A percentile compares a stretch with the other conserved stretches of the same genome.
phyloP scores from a whole-genome alignment of 208 protist genomes.

The Crithidia sp. region DNA sequence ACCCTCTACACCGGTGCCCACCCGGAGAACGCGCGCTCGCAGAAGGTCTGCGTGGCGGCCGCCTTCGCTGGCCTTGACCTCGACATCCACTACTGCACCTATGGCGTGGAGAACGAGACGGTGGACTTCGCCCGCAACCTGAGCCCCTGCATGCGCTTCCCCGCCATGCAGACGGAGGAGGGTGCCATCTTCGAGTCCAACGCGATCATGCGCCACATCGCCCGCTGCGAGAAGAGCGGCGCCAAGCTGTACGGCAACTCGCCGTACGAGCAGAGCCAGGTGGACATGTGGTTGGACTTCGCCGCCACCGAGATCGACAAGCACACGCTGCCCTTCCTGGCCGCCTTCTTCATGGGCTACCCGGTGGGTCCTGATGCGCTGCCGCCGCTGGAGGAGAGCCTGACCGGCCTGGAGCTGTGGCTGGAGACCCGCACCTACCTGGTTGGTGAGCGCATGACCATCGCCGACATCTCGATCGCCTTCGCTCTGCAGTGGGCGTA shows the following conservation, averaged over 20 bases:
- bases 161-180: slow-evolving; percentile 78
- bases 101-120: slow-evolving; percentile 68
- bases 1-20: slow-evolving; percentile 3
- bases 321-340: slow-evolving; percentile 40
- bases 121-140: slow-evolving; percentile 63
- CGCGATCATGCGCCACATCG: slow-evolving; percentile 86
- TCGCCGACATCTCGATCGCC: slow-evolving; percentile 78
- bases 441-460: slow-evolving; percentile 82
- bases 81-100: slow-evolving; percentile 40
- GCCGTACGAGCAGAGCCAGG: slow-evolving; percentile 71
- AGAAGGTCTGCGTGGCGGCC: slow-evolving; percentile 74
- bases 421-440: slow-evolving; percentile 86
- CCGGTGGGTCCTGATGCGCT: slow-evolving; percentile 36
- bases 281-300: slow-evolving; percentile 93
- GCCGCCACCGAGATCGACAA: slow-evolving; percentile 64
- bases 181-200: slow-evolving; percentile 89
- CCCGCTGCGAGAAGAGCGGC: slow-evolving; percentile 59
- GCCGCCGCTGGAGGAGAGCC: slow-evolving; percentile 41
- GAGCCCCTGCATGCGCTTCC: slow-evolving; percentile 71
- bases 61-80: slow-evolving; percentile 61
- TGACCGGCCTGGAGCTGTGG: slow-evolving; percentile 69
- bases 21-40: slow-evolving; percentile 53
- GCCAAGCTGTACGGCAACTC: slow-evolving; percentile 76
- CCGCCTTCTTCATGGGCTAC: slow-evolving; percentile 29
- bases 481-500: slow-evolving; percentile 68